phyloP scores from a whole-genome alignment of 108 stramenopile genomes.

The Discostella stelligeroides region DNA sequence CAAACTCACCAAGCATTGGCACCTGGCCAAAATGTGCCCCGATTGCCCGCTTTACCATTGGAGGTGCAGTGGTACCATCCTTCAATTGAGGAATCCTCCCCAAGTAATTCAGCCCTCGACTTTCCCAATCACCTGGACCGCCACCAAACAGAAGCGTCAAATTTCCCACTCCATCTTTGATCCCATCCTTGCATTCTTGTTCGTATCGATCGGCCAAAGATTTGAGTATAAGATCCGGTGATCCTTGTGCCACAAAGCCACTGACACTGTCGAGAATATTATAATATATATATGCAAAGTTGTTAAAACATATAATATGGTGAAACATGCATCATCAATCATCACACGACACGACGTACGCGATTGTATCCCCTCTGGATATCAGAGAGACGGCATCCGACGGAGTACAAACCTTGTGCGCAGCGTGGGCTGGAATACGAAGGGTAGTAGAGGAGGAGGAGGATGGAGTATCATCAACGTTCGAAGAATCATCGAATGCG shows the following conservation, averaged over 20 bases:
- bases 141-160: conserved; percentile 80
- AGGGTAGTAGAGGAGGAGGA: neutral
- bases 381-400: conserved; percentile 55
- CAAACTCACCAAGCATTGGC: conserved; percentile 71
- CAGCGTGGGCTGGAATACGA: conserved; percentile 24
- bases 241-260: conserved; percentile 78
- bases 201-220: conserved; percentile 65
- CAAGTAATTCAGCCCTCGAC: conserved; percentile 71
- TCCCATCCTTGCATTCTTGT: conserved; percentile 22
- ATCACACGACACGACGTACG: too few species aligned
- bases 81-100: conserved; percentile 37
- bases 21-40: conserved; percentile 79
- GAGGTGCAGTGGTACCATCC: conserved; percentile 24
- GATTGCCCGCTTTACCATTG: conserved; percentile 73
- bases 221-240: conserved; percentile 59
- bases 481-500: neutral
- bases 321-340: too few species aligned
- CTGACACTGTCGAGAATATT: conserved; percentile 56
- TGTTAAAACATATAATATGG: too few species aligned
- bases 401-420: conserved; percentile 47
- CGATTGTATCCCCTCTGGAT: conserved; percentile 45
- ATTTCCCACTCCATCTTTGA: conserved; percentile 42
- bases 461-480: neutral
- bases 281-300: neutral
- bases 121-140: conserved; percentile 71